Conservation (phyloP, 2,329 filamentous ascomycete genomes). For the Tolypocladium tropicale region DNA sequence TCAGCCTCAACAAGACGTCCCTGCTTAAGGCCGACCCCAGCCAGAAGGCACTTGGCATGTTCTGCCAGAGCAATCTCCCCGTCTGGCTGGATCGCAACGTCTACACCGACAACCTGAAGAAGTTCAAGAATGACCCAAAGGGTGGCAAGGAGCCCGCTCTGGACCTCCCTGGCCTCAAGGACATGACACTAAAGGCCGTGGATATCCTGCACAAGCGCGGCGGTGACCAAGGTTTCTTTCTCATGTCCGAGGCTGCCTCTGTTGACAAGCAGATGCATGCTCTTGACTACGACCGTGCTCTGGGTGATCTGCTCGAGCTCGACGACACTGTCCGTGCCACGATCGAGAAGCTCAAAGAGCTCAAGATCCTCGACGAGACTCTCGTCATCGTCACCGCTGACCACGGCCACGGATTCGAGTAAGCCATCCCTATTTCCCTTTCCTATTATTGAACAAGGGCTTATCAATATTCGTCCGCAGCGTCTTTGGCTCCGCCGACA, state of each 20-base stretch:
- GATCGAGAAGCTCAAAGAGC: constrained; percentile 54
- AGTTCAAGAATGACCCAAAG: constrained; percentile 56
- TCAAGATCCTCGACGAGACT: constrained; percentile 62
- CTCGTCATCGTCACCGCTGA: constrained; percentile 76
- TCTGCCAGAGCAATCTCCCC: constrained; percentile 63
- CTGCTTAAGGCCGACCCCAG: constrained; percentile 47
- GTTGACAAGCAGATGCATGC: constrained; percentile 88
- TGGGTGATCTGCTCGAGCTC: constrained; percentile 76
- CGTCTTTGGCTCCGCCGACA: constrained; percentile 74
- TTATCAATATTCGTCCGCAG: constrained; percentile 8
- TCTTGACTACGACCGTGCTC: constrained; percentile 75
- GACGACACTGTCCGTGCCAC: constrained; percentile 75
- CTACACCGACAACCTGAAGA: constrained; percentile 59
- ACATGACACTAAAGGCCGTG: constrained; percentile 82
- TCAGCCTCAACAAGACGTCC: constrained; percentile 65
- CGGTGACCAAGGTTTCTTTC: constrained; percentile 66
- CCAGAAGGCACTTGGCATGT: constrained; percentile 64
- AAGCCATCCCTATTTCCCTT: constrained; percentile 7
- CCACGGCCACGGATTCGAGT: constrained; percentile 80
- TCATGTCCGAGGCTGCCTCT: constrained; percentile 78
- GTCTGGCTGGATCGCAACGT: constrained; percentile 84
- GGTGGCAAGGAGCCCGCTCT: constrained; percentile 53
- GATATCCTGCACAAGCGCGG: constrained; percentile 63
- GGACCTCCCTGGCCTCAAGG: constrained; percentile 74
- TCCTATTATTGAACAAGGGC: constrained; percentile 2